Conservation (phyloP, 768 basidiomycete genomes). For the Pulveroboletus sp. region DNA sequence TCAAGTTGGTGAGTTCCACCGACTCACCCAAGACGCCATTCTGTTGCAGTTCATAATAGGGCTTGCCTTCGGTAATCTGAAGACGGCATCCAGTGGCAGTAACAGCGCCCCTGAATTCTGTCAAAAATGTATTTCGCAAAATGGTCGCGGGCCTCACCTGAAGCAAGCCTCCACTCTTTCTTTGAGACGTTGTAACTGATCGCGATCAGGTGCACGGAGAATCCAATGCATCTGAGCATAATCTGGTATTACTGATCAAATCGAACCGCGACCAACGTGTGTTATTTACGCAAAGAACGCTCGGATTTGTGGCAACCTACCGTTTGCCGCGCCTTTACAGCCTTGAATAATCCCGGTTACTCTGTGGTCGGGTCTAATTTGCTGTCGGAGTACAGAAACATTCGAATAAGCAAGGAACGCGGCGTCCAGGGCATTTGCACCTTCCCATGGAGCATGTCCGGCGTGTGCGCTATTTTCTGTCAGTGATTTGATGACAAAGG, state of each 20-base stretch:
- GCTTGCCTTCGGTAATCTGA: constrained; percentile 37
- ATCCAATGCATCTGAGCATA: constrained; percentile 74
- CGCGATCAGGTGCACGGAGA: constrained; percentile 63
- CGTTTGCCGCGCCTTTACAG: constrained; percentile 65
- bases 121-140: constrained; percentile 5
- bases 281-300: too few species aligned
- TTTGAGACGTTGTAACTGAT: constrained; percentile 51
- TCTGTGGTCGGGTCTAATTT: constrained; percentile 79
- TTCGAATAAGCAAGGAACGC: constrained; percentile 81
- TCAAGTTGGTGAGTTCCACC: neutral
- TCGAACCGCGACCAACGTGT: neutral
- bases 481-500: constrained; percentile 2
- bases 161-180: constrained; percentile 70
- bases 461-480: constrained; percentile 62
- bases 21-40: constrained; percentile 53
- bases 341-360: constrained; percentile 78
- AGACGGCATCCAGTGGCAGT: constrained; percentile 59
- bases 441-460: constrained; percentile 83
- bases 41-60: constrained; percentile 59
- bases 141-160: constrained; percentile 43
- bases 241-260: constrained; percentile 71
- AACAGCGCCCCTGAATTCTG: constrained; percentile 54
- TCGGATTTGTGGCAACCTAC: constrained; percentile 35
- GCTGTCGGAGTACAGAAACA: constrained; percentile 80
- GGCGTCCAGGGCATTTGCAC: constrained; percentile 83